Evolutionary conservation across 2,329 filamentous ascomycete species (phyloP).

Genomic region (Aspergillus jensenii): DNA sequence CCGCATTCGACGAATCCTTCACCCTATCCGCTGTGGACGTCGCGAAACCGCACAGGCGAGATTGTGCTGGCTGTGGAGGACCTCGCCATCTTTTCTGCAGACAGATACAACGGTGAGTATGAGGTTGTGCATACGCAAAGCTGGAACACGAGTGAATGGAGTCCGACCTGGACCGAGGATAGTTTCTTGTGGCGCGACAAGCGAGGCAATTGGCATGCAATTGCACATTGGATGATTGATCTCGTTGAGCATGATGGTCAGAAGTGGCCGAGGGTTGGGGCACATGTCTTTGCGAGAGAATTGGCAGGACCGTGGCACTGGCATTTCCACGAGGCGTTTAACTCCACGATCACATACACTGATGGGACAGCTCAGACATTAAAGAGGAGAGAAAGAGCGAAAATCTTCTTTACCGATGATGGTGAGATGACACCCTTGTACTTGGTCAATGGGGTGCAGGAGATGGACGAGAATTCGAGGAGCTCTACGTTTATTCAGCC

Average conservation of each 20-base stretch:
- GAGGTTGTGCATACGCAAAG: background rate
- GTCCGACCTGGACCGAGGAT: constrained; percentile 29
- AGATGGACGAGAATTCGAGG: constrained; percentile 27
- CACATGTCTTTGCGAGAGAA: constrained; percentile 32
- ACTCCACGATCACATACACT: constrained; percentile 29
- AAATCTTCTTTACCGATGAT: constrained; percentile 51
- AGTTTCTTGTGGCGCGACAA: constrained; percentile 39
- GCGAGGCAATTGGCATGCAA: constrained; percentile 35
- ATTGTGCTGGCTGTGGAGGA: constrained; percentile 11
- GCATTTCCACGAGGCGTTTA: constrained; percentile 30
- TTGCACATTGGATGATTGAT: constrained; percentile 36
- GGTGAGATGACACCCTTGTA: constrained; percentile 49
- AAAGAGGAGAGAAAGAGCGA: constrained; percentile 49
- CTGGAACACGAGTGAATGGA: constrained; percentile 8
- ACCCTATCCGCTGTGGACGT: constrained; percentile 11
- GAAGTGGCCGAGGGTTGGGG: constrained; percentile 33
- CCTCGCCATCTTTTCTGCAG: constrained; percentile 17
- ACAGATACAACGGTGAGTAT: constrained; percentile 16
- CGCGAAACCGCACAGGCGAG: background rate
- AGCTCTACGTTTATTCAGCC: constrained; percentile 48
- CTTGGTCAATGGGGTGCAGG: constrained; percentile 50
- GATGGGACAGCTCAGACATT: constrained; percentile 44
- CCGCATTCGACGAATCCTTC: constrained; percentile 15
- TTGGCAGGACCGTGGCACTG: constrained; percentile 34
- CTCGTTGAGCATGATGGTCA: constrained; percentile 21